Conservation (phyloP, 345 rosid species). For the Eucalyptus virginea region DNA sequence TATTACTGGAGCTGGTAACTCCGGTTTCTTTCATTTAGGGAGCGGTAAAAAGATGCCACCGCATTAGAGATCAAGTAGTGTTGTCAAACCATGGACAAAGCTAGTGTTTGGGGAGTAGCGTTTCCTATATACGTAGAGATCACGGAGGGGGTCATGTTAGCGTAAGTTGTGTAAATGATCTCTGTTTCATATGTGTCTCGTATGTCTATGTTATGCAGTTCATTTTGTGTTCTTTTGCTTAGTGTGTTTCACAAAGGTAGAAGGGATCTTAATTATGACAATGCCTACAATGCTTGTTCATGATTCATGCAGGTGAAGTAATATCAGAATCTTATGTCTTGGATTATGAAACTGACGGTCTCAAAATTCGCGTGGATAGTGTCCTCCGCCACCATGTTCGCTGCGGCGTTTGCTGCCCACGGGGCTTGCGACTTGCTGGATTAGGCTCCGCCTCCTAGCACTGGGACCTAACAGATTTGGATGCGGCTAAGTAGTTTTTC, state of each 20-base stretch:
- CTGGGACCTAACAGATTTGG: neutral
- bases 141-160: neutral
- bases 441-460: neutral
- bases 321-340: slow-evolving; percentile 55
- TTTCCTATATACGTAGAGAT: neutral
- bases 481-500: neutral
- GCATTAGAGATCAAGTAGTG: neutral
- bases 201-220: neutral
- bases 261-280: neutral
- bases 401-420: neutral
- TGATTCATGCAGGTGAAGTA: slow-evolving; percentile 32
- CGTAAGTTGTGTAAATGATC: neutral
- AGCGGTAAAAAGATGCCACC: neutral
- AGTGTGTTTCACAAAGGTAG: neutral
- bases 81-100: neutral
- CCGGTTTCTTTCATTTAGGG: neutral
- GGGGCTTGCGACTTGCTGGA: neutral
- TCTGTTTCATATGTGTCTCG: neutral
- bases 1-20: neutral
- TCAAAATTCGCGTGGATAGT: slow-evolving; percentile 72
- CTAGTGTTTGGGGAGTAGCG: neutral
- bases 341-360: slow-evolving; percentile 74
- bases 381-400: neutral
- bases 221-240: neutral
- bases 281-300: neutral